A percentile compares a stretch with the other conserved stretches of the same genome.
Evolutionary conservation across 805 yeast genomes (phyloP).

Genomic region (Lachancea sp.): DNA sequence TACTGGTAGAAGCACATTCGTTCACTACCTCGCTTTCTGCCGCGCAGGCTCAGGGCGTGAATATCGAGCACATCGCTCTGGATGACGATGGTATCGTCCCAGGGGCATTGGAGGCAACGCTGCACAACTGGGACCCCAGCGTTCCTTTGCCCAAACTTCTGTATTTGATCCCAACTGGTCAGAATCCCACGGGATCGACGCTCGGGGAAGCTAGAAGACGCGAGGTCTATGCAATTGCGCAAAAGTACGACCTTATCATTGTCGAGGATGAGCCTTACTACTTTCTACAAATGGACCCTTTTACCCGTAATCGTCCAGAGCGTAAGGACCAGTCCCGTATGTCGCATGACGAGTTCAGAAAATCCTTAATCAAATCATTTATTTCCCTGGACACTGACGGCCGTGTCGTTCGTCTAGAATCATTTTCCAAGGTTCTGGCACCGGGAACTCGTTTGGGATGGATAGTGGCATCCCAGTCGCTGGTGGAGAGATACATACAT

Average conservation of each 20-base stretch:
- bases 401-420: conserved; percentile 69
- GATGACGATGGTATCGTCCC: conserved; percentile 71
- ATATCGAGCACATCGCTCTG: conserved; percentile 59
- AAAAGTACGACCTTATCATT: conserved; percentile 70
- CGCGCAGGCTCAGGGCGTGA: conserved; percentile 57
- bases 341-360: conserved; percentile 38
- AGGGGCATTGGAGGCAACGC: conserved; percentile 46
- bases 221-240: conserved; percentile 61
- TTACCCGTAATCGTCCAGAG: conserved; percentile 35
- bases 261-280: conserved; percentile 94
- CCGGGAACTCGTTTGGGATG: conserved; percentile 76
- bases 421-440: conserved; percentile 71
- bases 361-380: conserved; percentile 53
- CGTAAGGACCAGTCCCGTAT: not conserved
- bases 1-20: conserved; percentile 67
- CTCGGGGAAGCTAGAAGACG: conserved; percentile 64
- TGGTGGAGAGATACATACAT: conserved; percentile 48
- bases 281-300: conserved; percentile 82
- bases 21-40: conserved; percentile 78
- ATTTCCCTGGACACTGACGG: conserved; percentile 69
- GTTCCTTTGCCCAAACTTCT: conserved; percentile 65
- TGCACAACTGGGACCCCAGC: conserved; percentile 55
- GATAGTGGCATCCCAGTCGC: conserved; percentile 55
- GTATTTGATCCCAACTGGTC: conserved; percentile 87
- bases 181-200: conserved; percentile 92